Evolutionary conservation across 495 filamentous ascomycete genomes (phyloP), one percentile per base, ranked within the genome.

Genomic region (Tetracladium setigerum): DNA sequence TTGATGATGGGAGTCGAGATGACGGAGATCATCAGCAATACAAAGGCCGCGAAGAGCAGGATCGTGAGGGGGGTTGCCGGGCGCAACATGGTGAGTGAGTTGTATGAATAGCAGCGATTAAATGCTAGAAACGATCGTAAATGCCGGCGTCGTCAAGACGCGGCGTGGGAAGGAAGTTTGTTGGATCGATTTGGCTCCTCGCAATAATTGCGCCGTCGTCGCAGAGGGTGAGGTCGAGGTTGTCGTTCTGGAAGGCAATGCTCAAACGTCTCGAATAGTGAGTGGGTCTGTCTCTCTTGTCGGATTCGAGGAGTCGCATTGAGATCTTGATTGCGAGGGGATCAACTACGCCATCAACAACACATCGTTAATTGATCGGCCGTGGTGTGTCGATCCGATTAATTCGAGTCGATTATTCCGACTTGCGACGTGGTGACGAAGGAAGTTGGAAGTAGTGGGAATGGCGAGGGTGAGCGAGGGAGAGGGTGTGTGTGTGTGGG

Each of bases 1-100:
- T 83, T 83, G 60, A 98, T 81, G 53, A 98, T 87, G 10, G 92
- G 92, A 0, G 89, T 90, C n/a, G 89, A 95, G 16, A 98, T 65
- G 32, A 88, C 86, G n/a, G 89, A 86, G 16, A 98, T 71, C 4
- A 96, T 68, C 16, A 98, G 72, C 27, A 96, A 73, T 41, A 69
- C 82, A 68, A 98, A 97, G 49, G 91, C 89, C 57, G 79, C 70
- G 45, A 95, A 77, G 44, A 96, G 83, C 58, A 97, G 70, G 49
- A 95, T 67, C 54, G 88, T 83, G 61, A 98, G 72, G 50, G 92
- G 91, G 33, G 92, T 98, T 58, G 92, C 92, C 42, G 92, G 92
- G 55, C 91, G 87, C 63, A 97, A 63, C 75, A 79, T 79, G 53
- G 46, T 67, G 67, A 49, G 35, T 7, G 22, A 7, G 7, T 3